phyloP scores from a whole-genome alignment of 352 stramenopile genomes.

The Elongisporangium undulatum region DNA sequence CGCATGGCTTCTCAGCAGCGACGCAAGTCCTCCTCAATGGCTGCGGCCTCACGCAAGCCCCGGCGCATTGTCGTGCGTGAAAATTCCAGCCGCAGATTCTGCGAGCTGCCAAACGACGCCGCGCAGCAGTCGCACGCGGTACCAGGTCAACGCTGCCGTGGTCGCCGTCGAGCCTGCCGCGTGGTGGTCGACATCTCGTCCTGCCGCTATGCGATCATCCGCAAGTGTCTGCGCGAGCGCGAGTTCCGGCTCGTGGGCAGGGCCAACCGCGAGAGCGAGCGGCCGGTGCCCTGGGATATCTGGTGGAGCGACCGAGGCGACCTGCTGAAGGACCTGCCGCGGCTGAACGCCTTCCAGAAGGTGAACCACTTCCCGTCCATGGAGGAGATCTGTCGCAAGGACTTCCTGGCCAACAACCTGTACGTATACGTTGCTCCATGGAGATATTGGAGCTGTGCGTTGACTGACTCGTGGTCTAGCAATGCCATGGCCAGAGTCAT shows the following conservation, averaged over 20 bases:
- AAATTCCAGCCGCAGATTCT: background rate
- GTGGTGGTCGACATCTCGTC: constrained; percentile 34
- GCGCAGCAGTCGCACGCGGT: too few species aligned
- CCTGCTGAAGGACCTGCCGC: constrained; percentile 29
- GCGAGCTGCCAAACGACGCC: background rate
- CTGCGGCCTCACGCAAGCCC: background rate
- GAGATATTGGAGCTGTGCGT: background rate
- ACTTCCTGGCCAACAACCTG: constrained; percentile 51
- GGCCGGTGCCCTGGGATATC: constrained; percentile 32
- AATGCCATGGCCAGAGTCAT: constrained; percentile 40
- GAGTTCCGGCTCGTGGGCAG: constrained; percentile 34
- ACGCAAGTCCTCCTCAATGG: background rate
- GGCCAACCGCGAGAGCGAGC: constrained; percentile 11
- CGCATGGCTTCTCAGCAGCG: background rate
- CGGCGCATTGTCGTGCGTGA: background rate
- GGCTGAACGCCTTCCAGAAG: constrained; percentile 43
- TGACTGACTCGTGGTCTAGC: constrained; percentile 5
- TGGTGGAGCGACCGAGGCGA: constrained; percentile 48
- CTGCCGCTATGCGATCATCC: constrained; percentile 43
- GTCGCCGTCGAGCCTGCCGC: constrained; percentile 7
- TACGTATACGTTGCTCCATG: constrained; percentile 8
- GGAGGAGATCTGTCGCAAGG: constrained; percentile 52
- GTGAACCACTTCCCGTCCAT: constrained; percentile 53
- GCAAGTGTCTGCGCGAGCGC: constrained; percentile 28
- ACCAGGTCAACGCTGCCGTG: too few species aligned